Evolutionary conservation across 1,284 basidiomycete genomes (phyloP), one percentile per base, ranked within the genome.

Genomic region (Gastroboletus turbinatus): DNA sequence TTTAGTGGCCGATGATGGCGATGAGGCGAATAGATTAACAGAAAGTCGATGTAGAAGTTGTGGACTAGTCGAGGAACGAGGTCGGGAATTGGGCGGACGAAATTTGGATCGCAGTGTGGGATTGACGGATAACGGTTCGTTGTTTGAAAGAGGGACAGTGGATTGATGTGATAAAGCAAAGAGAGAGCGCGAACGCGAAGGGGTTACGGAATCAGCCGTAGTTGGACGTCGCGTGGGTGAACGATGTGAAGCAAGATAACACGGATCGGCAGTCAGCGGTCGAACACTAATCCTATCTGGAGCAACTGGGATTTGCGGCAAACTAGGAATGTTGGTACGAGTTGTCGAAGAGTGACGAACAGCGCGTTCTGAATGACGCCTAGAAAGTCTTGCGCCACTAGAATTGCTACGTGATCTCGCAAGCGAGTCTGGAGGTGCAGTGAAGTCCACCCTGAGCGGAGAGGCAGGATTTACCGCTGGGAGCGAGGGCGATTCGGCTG

Each of bases 41-140:
- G 88, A 90, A 55, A 90, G 72, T 43, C 88, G 82, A 64, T 85
- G 85, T 33, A 90, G 70, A 53, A 88, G 73, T 25, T 87, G 84
- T 5, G 88, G 85, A 61, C 86, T 88, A n/a, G 87, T 87, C 48
- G 82, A 79, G 40, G 86, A 79, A 32, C 85, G 84, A 44, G 78
- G 79, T 53, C 84, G 78, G 25, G 57, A 13, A 38, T 57, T 60
- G 39, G 54, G 33, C 46, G 39, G 44, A 54, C 56, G 32, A 40
- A 23, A 60, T 59, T 47, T 45, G 57, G 67, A 46, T 58, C 42
- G 61, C 52, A 56, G 38, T 58, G 46, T 27, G 47, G 59, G 51
- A 63, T 61, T 55, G 46, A 33, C 13, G 27, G 50, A 25, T 30
- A 39, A 56, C 27, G 50, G 39, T 43, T 56, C 68, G 60, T 38